Evolutionary conservation across 2,329 filamentous ascomycete genomes (phyloP), one percentile per base, ranked within the genome.

Genomic region (Didymella pomorum): DNA sequence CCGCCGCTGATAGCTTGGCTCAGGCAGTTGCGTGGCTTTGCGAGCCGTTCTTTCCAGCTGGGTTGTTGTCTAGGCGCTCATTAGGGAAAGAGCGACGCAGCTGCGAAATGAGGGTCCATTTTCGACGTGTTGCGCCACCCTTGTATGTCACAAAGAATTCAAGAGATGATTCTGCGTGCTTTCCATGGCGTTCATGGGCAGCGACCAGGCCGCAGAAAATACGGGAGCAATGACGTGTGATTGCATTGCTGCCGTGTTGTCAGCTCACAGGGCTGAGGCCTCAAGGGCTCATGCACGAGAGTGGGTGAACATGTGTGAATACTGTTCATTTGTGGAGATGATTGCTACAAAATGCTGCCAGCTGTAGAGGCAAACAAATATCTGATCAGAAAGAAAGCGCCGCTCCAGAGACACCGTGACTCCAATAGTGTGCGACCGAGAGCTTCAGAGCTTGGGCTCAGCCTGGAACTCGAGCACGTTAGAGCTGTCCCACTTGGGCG

Each of bases 401-500:
- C 33, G 41, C n/a, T 11, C 56, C 50, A 26, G 29, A 33, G 26
- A 58, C 50, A 33, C 56, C 51, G 11, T 45, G 29, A 58, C 31
- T 47, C 45, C 45, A 35, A 23, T 14, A 4, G 2, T 50, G 16
- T 23, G 33, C 47, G 18, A n/a, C 43, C 29, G 10, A 10, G 39
- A 35, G 20, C 26, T 35, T 46, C 29, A 58, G 16, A 58, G 50
- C 50, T 50, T 58, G 12, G 56, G 44, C 41, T 25, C 23, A 25
- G 49, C 55, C 41, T 70, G 66, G 56, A 68, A 72, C 12, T 66
- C 68, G 29, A 72, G 33, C 35, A 65, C 65, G 35, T 75, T 66
- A 18, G 52, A 53, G 10, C 58, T 68, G 52, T 71, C 67, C 71
- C 68, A 73, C 39, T 65, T 66, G 9, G 64, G 49, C 18, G 60